Base-by-base conservation (phyloP, 1,284 basidiomycete genomes). In the Papiliotrema fonsecae region DNA sequence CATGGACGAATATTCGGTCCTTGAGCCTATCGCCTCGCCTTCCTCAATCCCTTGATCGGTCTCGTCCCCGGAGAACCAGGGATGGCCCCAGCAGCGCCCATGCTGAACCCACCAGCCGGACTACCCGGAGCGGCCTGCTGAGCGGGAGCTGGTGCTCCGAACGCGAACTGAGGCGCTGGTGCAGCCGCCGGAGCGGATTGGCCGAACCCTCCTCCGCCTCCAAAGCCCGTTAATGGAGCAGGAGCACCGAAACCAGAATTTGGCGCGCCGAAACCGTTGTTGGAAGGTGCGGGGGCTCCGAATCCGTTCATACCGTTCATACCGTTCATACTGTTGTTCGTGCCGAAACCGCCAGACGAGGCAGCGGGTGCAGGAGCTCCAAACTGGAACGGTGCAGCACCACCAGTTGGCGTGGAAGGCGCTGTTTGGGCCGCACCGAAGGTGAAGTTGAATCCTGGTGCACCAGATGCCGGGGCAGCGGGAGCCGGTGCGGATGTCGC, bases 41-140 rank as follows among this genome's bases (percentile, higher is more conserved):
- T 50, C n/a, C 61, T 43, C 32, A 65, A 45, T 24, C 57, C 55
- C 54, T 63, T 65, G 52, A 65, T 65, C 47, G 56, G 57, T 37
- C 62, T 38, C 18, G 53, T 56, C 24, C 61, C 54, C 3, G 62
- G 60, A 47, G 54, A 56, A 10, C 53, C 61, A 6, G 62, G 61
- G 18, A 45, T 50, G 2, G 42, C 47, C 13, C 46, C 54, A n/a
- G 42, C 49, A 30, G 47, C 37, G 13, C 61, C 61, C 19, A 63
- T 28, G 44, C 55, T 59, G 54, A 63, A 63, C 11, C 55, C 57
- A 10, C 51, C 56, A 27, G 45, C 57, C 3, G 49, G 47, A 2
- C 42, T 35, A 3, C 47, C 49, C 16, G 48, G 45, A 2, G 54
- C 21, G 6, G 37, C 31, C 18, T n/a, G 32, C 7, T 45, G 32